Percentiles rank a stretch among this genome's conserved stretches.
Conservation (phyloP, 345 rosid species). For the Hypericum perforatum region DNA sequence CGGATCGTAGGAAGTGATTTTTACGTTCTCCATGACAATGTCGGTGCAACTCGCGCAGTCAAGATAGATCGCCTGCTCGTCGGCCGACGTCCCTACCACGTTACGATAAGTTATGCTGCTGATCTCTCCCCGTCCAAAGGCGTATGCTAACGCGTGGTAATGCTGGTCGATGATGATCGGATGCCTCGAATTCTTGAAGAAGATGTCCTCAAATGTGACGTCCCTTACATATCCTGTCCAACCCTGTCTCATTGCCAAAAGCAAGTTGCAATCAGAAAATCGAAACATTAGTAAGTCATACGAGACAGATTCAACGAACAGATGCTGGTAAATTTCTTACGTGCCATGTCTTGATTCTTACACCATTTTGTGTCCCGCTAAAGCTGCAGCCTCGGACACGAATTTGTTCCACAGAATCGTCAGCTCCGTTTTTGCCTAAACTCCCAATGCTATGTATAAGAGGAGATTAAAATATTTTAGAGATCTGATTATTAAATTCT, state of each 20-base stretch:
- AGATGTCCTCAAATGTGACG: slow-evolving; percentile 12
- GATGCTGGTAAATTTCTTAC: neutral
- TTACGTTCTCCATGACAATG: neutral
- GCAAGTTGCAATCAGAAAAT: too few species aligned
- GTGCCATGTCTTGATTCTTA: slow-evolving; percentile 26
- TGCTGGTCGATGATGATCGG: slow-evolving; percentile 27
- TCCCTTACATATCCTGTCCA: slow-evolving; percentile 17
- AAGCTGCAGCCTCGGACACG: slow-evolving; percentile 10
- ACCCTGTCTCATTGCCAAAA: slow-evolving; percentile 1
- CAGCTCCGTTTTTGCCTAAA: slow-evolving; percentile 10
- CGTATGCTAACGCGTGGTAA: slow-evolving; percentile 2
- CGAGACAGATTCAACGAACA: neutral
- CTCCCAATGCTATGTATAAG: slow-evolving; percentile 13
- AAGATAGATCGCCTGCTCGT: neutral
- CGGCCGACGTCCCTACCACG: neutral
- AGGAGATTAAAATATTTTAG: too few species aligned
- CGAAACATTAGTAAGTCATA: too few species aligned
- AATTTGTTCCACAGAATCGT: slow-evolving; percentile 9
- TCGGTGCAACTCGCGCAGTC: neutral
- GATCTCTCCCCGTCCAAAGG: neutral
- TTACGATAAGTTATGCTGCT: neutral
- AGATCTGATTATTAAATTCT: too few species aligned
- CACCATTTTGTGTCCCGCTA: slow-evolving; percentile 7
- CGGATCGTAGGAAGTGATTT: too few species aligned
- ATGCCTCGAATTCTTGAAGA: slow-evolving; percentile 1